Base-by-base conservation (phyloP, 2,329 filamentous ascomycete genomes). In the Daldinia eschscholtzii region DNA sequence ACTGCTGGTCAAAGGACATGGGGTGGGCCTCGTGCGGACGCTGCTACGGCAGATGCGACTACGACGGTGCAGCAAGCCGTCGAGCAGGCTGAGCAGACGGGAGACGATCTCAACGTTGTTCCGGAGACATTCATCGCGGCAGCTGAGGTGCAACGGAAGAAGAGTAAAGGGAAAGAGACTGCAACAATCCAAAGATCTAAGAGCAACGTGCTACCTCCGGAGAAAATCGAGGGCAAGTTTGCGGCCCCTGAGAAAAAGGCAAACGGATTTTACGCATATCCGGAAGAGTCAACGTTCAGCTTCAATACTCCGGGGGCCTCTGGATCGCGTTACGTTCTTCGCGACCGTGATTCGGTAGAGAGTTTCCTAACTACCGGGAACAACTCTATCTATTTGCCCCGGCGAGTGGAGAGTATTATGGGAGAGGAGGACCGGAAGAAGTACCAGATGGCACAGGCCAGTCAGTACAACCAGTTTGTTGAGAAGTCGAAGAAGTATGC, bases 1-100 rank as follows among this genome's bases (percentile, higher is more conserved):
- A 98, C 95, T 0, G 94, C 94, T 33, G 94, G 94, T 20, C 93
- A 97, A 79, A 88, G 95, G 72, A 98, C 95, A 1, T 99, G 96
- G 95, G 95, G 95, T 72, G 95, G 95, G 0, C 96, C 95, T 10
- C 88, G 95, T 75, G 94, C 93, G 1, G 95, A 98, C 80, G 94
- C 94, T 0, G 93, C 92, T 33, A 86, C 90, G 44, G 94, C 94
- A 2, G 92, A 97, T 78, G 83, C 86, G 12, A 83, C 89, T 66
- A 96, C 90, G 0, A 94, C 92, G 0, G 90, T 93, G 1, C 91
- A 92, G 73, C 87, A 97, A 80, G 95, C 92, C n/a, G 92, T 94
- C 61, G 93, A 96, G 75, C 86, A 91, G 73, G 94, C 95, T 15
- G 89, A 92, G 76, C 86, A 90, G 53, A 85, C 87, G 10, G 94